These are phyloP conservation scores for Fomitopsis palustris DNA, from an alignment of 1,284 basidiomycete species.

Conservation along the genomic window DNA sequence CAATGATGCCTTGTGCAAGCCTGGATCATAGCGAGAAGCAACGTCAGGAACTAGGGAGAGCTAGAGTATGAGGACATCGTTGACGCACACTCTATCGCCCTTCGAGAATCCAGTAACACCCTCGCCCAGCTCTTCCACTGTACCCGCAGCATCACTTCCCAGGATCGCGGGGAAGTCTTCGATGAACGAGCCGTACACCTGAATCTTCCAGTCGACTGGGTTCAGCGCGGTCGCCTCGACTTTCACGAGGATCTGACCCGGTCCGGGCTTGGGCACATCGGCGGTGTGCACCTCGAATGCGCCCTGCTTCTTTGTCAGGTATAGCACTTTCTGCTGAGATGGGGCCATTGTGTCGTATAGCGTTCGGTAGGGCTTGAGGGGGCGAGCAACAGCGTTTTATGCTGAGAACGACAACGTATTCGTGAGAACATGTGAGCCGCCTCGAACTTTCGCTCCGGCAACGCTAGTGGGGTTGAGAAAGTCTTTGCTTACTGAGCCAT, in stretches of 20 bases:
- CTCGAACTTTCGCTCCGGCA: too few relatives aligned
- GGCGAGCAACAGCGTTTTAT: too few relatives aligned
- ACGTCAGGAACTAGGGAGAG: too few relatives aligned
- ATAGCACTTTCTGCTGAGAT: neutral
- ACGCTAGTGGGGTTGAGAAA: too few relatives aligned
- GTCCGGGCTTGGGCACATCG: conserved; percentile 23
- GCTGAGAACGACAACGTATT: too few relatives aligned
- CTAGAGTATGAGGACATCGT: too few relatives aligned
- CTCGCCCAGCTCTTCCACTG: conserved; percentile 17
- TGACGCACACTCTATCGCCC: conserved; percentile 14
- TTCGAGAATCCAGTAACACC: conserved; percentile 10
- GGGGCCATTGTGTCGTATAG: neutral
- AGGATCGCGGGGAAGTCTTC: conserved; percentile 20
- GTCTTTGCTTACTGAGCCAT: too few relatives aligned
- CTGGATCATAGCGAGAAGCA: neutral
- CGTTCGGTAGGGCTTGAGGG: too few relatives aligned
- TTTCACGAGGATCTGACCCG: conserved; percentile 42
- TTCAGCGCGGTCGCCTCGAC: conserved; percentile 40
- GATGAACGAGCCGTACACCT: conserved; percentile 20
- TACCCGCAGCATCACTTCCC: conserved; percentile 13
- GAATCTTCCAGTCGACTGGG: conserved; percentile 44
- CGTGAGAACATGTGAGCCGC: too few relatives aligned
- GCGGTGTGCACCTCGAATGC: neutral
- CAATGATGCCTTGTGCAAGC: neutral
- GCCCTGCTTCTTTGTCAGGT: neutral